These are phyloP conservation scores for Rhodofomes roseus DNA, from an alignment of 1,284 basidiomycete species.

Conservation along the genomic window DNA sequence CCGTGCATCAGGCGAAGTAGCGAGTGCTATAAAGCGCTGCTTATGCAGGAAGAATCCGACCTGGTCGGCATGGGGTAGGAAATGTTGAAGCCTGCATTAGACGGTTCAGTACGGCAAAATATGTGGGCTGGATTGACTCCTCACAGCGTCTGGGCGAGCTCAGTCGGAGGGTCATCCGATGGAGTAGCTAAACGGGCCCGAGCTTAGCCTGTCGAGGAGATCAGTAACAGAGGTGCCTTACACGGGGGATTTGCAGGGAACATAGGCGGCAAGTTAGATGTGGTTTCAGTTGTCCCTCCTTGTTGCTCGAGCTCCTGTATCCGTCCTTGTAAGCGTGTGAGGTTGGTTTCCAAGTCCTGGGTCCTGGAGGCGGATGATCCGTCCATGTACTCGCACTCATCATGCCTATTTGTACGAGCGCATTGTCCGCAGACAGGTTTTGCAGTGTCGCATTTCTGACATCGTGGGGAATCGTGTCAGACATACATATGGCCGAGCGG, in stretches of 20 bases:
- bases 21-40: slow-evolving; percentile 29
- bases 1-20: slow-evolving; percentile 16
- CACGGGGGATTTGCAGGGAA: background rate
- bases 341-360: background rate
- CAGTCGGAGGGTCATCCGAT: background rate
- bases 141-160: slow-evolving; percentile 1
- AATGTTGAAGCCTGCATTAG: slow-evolving; percentile 28
- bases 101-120: background rate
- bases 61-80: slow-evolving; percentile 32
- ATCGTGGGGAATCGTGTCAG: background rate
- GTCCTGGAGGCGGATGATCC: slow-evolving; percentile 16
- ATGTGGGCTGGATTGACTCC: background rate
- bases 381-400: slow-evolving; percentile 29
- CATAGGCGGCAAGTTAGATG: background rate
- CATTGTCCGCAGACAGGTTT: slow-evolving; percentile 26
- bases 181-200: background rate
- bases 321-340: background rate
- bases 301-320: background rate
- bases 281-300: background rate
- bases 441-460: background rate
- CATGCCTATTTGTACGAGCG: slow-evolving; percentile 17
- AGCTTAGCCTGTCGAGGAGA: background rate
- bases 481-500: background rate
- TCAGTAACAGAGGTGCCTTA: background rate
- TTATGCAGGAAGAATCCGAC: slow-evolving; percentile 40